Evolutionary conservation across 2,329 filamentous ascomycete genomes (phyloP), one percentile per base, ranked within the genome.

Genomic region (Lachnellula willkommii): DNA sequence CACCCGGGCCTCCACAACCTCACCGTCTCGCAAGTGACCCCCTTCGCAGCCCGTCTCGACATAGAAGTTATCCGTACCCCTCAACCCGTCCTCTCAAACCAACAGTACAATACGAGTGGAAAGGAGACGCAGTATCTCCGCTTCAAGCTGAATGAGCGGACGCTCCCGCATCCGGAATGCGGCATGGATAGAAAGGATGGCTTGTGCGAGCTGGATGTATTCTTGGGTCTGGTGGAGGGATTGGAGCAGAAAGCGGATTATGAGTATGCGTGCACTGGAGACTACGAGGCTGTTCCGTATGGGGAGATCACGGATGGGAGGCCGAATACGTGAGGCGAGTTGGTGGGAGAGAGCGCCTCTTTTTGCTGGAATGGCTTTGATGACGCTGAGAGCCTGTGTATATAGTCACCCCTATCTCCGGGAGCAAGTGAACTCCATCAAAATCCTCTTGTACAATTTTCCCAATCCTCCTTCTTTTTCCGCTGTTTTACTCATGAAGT

Each of bases 131-230:
- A 75, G 52, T 91, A 91, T 68, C 76, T 91, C 5, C 87, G 90
- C 69, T 88, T 91, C 65, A 71, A 90, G 2, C 76, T 90, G 46
- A 90, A 90, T 68, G 87, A 90, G 71, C 77, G 88, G 32, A 91
- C 87, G 0, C 65, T 91, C 1, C 88, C 88, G 1, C 73, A 89
- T 58, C 71, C 79, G 1, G 80, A 83, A 56, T 91, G 88, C 63
- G 85, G 81, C 40, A 71, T 63, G 1, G 67, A 77, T 11, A 73
- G 88, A 4, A 79, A 84, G 45, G 88, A 91, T 69, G 88, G 88
- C 0, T 91, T 88, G 87, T 91, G 88, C 67, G 87, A 90, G 67
- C 69, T 91, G 49, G 77, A 78, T 3, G 84, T 84, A 0, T 90
- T 91, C 65, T 65, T 91, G 45, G 69, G 79, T 58, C 74, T 84